Conservation (phyloP, 2,329 filamentous ascomycete species). For the Pezicula neosporulosa region DNA sequence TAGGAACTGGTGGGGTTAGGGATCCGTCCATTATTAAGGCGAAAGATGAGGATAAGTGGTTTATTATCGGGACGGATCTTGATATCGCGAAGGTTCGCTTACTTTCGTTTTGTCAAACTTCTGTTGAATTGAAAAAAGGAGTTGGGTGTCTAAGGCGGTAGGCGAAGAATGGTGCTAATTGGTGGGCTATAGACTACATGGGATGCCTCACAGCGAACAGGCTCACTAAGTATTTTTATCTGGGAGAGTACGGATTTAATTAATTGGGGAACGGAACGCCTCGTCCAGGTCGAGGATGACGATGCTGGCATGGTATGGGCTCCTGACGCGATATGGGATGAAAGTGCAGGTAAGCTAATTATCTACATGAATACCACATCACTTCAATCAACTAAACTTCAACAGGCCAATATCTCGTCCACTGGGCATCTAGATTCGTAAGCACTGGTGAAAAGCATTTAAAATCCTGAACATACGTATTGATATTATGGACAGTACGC, state of each 20-base stretch:
- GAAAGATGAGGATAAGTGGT: conserved; percentile 47
- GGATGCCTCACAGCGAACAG: conserved; percentile 48
- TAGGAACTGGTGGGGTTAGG: conserved; percentile 48
- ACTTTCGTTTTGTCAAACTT: too few relatives aligned
- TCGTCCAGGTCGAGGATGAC: conserved; percentile 47
- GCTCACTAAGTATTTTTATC: conserved; percentile 48
- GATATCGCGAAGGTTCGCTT: conserved; percentile 42
- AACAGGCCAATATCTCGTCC: conserved; percentile 39
- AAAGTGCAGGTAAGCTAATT: conserved; percentile 30
- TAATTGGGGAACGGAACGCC: conserved; percentile 44
- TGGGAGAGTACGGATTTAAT: conserved; percentile 51
- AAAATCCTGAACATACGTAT: not conserved
- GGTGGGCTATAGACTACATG: conserved; percentile 40
- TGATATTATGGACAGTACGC: conserved; percentile 34
- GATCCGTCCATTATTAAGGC: conserved; percentile 47
- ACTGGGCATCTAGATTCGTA: conserved; percentile 46
- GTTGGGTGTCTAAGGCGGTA: too few relatives aligned
- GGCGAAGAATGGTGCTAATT: not conserved
- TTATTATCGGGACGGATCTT: conserved; percentile 51
- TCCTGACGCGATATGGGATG: conserved; percentile 51
- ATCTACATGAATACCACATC: not conserved
- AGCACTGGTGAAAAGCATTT: conserved; percentile 10
- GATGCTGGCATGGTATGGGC: conserved; percentile 58
- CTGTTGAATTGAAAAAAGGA: too few relatives aligned
- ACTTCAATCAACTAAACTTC: conserved; percentile 4